These are phyloP conservation scores for Suhomyces taliae DNA, from an alignment of 1,139 yeast genomes.

Conservation along the genomic window DNA sequence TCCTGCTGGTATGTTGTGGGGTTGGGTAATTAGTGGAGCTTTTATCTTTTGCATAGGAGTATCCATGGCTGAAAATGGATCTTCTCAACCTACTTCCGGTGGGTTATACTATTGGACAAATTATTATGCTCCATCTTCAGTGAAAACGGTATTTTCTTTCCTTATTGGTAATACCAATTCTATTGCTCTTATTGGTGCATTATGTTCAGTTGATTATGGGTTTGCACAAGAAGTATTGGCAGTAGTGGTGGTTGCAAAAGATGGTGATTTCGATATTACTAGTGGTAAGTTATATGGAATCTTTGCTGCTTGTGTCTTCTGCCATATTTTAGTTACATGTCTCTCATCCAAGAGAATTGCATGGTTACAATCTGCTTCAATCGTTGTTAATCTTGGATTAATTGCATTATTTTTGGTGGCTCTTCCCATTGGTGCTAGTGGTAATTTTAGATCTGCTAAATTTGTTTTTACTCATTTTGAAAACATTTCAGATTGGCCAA, in stretches of 20 bases:
- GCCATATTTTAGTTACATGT: slow-evolving; percentile 49
- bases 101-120: slow-evolving; percentile 61
- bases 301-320: slow-evolving; percentile 50
- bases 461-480: slow-evolving; percentile 50
- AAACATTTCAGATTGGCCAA: slow-evolving; percentile 58
- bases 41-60: slow-evolving; percentile 60
- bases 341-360: slow-evolving; percentile 38
- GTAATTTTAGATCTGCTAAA: slow-evolving; percentile 21
- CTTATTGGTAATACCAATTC: slow-evolving; percentile 62
- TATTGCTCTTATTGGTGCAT: slow-evolving; percentile 56
- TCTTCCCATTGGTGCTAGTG: slow-evolving; percentile 28
- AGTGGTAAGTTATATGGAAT: slow-evolving; percentile 53
- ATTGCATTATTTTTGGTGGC: slow-evolving; percentile 24
- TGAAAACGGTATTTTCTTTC: slow-evolving; percentile 43
- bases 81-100: slow-evolving; percentile 70
- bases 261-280: slow-evolving; percentile 49
- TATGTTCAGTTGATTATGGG: slow-evolving; percentile 60
- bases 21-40: slow-evolving; percentile 61
- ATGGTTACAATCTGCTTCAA: slow-evolving; percentile 22
- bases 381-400: slow-evolving; percentile 18
- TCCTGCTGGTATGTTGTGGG: slow-evolving; percentile 64
- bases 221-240: slow-evolving; percentile 55
- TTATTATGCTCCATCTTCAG: slow-evolving; percentile 44
- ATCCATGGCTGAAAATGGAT: slow-evolving; percentile 65
- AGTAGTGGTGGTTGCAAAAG: slow-evolving; percentile 47